Evolutionary conservation across 352 stramenopile species (phyloP).

Genomic region (Pythium monospermum): DNA sequence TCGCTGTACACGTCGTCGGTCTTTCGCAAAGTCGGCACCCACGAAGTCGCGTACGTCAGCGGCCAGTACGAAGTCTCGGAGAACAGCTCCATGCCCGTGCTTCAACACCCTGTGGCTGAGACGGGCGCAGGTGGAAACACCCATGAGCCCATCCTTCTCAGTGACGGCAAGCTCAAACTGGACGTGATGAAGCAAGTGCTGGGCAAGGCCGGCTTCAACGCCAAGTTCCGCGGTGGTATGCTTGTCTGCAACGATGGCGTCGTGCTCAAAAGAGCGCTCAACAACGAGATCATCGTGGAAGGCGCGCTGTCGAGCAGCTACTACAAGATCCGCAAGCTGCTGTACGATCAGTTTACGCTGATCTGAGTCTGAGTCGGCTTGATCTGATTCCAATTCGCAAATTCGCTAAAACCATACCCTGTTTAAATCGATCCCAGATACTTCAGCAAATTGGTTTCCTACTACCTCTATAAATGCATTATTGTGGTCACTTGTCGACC

Average conservation of each 20-base stretch:
- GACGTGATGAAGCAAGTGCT: constrained; percentile 88
- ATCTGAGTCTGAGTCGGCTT: constrained; percentile 35
- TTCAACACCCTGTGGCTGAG: constrained; percentile 46
- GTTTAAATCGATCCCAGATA: constrained; percentile 7
- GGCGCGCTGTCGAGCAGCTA: constrained; percentile 81
- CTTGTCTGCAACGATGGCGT: constrained; percentile 86
- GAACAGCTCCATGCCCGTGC: constrained; percentile 65
- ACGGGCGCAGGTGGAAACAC: constrained; percentile 28
- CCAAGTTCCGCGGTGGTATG: constrained; percentile 87
- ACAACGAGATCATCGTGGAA: constrained; percentile 88
- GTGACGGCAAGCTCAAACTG: constrained; percentile 87
- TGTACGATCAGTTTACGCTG: constrained; percentile 88
- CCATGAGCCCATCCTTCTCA: constrained; percentile 81
- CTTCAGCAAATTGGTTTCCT: background rate
- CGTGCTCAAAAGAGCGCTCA: constrained; percentile 78
- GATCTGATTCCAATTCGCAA: background rate
- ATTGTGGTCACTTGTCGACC: constrained; percentile 12
- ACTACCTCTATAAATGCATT: constrained; percentile 10
- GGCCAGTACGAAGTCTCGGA: constrained; percentile 61
- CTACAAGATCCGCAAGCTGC: constrained; percentile 79
- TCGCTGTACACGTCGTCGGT: constrained; percentile 78
- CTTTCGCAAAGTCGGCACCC: constrained; percentile 80
- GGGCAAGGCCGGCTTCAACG: constrained; percentile 81
- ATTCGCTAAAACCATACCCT: constrained; percentile 6
- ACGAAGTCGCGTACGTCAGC: constrained; percentile 86